Evolutionary conservation across 2,329 filamentous ascomycete species (phyloP).

Genomic region (Talaromyces piceae): DNA sequence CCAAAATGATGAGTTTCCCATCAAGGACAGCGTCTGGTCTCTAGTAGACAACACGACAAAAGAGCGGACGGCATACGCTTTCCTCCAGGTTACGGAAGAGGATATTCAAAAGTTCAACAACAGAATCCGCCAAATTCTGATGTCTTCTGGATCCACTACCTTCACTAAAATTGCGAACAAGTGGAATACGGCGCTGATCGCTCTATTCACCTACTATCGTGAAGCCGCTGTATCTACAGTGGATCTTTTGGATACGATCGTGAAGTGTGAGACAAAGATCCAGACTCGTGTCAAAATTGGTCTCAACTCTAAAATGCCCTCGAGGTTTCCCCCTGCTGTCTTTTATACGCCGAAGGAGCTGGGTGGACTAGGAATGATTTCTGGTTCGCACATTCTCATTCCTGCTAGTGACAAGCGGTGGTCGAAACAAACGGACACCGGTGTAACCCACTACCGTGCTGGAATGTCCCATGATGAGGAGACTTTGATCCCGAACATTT

Average conservation of each 20-base stretch:
- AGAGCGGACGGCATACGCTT: conserved; percentile 93
- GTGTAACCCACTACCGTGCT: conserved; percentile 91
- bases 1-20: conserved; percentile 89
- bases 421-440: conserved; percentile 96
- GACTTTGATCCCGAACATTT: conserved; percentile 96
- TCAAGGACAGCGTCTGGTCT: conserved; percentile 98
- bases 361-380: conserved; percentile 97
- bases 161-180: conserved; percentile 99
- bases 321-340: conserved; percentile 92
- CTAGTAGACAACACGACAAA: conserved; percentile 94
- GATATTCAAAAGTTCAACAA: conserved; percentile 99
- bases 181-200: conserved; percentile 97
- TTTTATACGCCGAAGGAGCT: conserved; percentile 99
- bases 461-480: conserved; percentile 99
- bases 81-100: conserved; percentile 94
- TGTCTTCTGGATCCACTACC: conserved; percentile 98
- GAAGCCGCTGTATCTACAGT: conserved; percentile 96
- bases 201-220: conserved; percentile 96
- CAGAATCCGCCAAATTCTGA: conserved; percentile 93
- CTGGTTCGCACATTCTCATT: conserved; percentile 94
- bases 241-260: conserved; percentile 88
- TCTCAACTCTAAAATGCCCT: conserved; percentile 98
- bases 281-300: conserved; percentile 98
- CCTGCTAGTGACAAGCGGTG: conserved; percentile 96
- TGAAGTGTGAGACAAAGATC: conserved; percentile 99